Evolutionary conservation across 2,329 filamentous ascomycete species (phyloP), one percentile per base, ranked within the genome.

Genomic region (Aspergillus neotritici): DNA sequence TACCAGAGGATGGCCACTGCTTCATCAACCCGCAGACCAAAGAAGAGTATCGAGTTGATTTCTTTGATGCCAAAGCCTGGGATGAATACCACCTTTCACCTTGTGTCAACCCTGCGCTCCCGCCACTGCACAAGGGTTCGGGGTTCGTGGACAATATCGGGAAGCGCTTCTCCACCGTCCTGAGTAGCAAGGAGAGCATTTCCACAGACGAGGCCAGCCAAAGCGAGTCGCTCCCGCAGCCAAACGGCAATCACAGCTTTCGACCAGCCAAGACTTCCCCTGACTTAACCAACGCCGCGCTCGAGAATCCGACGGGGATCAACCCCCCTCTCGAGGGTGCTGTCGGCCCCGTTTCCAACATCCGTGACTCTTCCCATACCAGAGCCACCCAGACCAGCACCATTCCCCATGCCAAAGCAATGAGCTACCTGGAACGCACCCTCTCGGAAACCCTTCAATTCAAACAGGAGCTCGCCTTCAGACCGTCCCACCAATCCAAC

Each of bases 1-100:
- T 97, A 1, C 91, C 91, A 0, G 84, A 95, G 44, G 84, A 93
- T 54, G 89, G 89, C 0, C 82, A 81, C 58, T 94, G 89, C 65
- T 97, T 95, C 63, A 75, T 95, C 56, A 84, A 96, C 68, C 87
- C 84, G 55, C 66, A 82, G 34, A 93, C 88, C 0, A 83, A 84
- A 47, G 83, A 94, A 58, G 78, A 86, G 50, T 94, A 91, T 57
- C 82, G 76, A 0, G 76, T 96, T 31, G 83, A 96, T 63, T 95
- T 95, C 62, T 94, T 89, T 66, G 76, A 91, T 56, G 71, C 82
- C 0, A 74, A 87, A 11, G 80, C 82, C 40, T 97, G 91, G 90
- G 79, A 85, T 42, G 83, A 86, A 49, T 82, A 87, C 63, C 77
- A 81, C 25, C 74, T 87, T 7, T 91, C 86, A 2, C 90, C 90